Conservation (phyloP, 1,284 basidiomycete genomes). For the Vanrija sp. region DNA sequence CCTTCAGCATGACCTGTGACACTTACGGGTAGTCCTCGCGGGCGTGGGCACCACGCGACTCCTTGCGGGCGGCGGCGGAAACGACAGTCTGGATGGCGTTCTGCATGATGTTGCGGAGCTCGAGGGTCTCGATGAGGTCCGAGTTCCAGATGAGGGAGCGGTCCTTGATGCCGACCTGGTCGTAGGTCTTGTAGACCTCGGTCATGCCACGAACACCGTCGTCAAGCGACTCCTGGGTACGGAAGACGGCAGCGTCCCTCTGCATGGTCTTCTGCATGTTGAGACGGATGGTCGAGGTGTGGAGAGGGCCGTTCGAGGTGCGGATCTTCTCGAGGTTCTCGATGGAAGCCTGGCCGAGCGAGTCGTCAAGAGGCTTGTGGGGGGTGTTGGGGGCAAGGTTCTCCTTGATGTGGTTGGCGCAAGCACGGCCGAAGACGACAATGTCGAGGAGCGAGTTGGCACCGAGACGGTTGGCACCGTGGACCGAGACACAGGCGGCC, state of each 20-base stretch:
- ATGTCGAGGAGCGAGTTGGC: constrained; percentile 99
- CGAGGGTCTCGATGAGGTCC: constrained; percentile 96
- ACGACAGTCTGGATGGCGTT: constrained; percentile 94
- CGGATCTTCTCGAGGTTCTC: constrained; percentile 88
- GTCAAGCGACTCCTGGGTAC: constrained; percentile 85
- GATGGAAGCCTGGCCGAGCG: constrained; percentile 81
- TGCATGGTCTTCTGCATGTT: constrained; percentile 99
- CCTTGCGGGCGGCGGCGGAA: constrained; percentile 91
- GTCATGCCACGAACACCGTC: constrained; percentile 86
- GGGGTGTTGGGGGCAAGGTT: constrained; percentile 84
- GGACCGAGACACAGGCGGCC: constrained; percentile 97
- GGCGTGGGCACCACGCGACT: constrained; percentile 95
- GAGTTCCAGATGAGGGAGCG: constrained; percentile 99
- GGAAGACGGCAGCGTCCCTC: constrained; percentile 83
- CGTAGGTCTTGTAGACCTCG: constrained; percentile 80
- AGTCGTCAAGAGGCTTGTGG: constrained; percentile 82
- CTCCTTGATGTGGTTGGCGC: constrained; percentile 95
- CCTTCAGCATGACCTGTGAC: too few species aligned
- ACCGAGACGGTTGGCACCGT: constrained; percentile 98
- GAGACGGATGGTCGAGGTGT: constrained; percentile 85
- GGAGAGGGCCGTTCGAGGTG: constrained; percentile 72
- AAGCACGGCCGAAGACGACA: constrained; percentile 98
- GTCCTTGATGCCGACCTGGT: constrained; percentile 93
- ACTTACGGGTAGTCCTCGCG: constrained; percentile 30
- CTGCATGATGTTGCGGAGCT: constrained; percentile 92